Conservation (phyloP, 441 rosid genomes). For the Pelargonium cotyledonis region DNA sequence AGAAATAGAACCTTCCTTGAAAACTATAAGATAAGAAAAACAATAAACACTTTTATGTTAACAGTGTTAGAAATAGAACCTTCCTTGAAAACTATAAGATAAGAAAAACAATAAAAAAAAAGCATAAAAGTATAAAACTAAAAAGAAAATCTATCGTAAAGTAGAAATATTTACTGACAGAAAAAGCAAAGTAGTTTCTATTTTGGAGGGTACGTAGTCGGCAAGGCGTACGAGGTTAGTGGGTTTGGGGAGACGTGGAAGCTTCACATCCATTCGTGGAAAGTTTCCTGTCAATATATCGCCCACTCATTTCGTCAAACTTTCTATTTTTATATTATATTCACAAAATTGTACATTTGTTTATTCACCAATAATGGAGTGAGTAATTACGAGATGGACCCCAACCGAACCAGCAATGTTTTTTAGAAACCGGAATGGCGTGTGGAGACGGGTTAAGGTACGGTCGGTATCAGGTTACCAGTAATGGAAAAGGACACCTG, state of each 20-base stretch:
- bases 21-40: too few species aligned
- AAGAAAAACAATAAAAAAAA: too few species aligned
- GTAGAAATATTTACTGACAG: too few species aligned
- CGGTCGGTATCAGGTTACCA: not conserved
- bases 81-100: too few species aligned
- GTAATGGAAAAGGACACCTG: not conserved
- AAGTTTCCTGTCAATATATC: constrained; percentile 9
- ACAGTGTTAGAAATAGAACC: too few species aligned
- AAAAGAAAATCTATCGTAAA: too few species aligned
- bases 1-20: too few species aligned
- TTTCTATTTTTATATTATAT: constrained; percentile 15
- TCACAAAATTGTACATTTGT: not conserved
- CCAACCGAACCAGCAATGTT: too few species aligned
- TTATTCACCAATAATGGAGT: not conserved
- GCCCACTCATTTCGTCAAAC: constrained; percentile 11
- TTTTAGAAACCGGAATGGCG: not conserved
- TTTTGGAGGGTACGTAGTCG: constrained; percentile 42
- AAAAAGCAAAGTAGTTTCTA: constrained; percentile 17
- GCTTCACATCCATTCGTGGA: constrained; percentile 38
- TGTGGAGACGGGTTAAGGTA: not conserved
- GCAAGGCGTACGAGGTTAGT: constrained; percentile 78
- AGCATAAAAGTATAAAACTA: too few species aligned
- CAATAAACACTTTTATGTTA: too few species aligned
- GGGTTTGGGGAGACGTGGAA: constrained; percentile 52
- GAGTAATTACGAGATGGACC: too few species aligned